Evolutionary conservation across 2,329 filamentous ascomycete species (phyloP), one percentile per base, ranked within the genome.

Genomic region (Claviceps capensis): DNA sequence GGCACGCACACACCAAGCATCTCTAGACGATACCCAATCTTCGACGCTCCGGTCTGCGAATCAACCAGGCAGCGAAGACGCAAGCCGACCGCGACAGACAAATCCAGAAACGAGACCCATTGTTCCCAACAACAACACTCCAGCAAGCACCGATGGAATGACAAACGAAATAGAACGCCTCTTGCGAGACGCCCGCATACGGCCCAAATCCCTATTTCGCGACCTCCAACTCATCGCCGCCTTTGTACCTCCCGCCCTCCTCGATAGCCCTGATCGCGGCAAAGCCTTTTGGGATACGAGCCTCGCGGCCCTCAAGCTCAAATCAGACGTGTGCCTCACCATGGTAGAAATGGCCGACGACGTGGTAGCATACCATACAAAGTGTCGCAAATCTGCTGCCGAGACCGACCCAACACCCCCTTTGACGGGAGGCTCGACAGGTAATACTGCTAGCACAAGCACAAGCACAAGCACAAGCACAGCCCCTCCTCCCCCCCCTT

Each of bases 261-360:
- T 86, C 7, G 82, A 85, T 60, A 76, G 75, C 58, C 77, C 78
- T 0, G 81, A 83, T 42, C 73, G 73, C 2, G 81, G 78, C 49
- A 93, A 89, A 59, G 88, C 90, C 0, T 97, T 97, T 65, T 87
- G 89, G 79, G 88, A 95, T 60, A 85, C 89, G 26, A 88, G 87
- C 0, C 77, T 95, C 5, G 91, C 93, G 0, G 89, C 91, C 2
- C 74, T 96, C n/a, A 81, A 82, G 38, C 76, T 95, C 50, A 97
- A 96, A 66, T 82, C 88, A 58, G 88, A 95, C 57, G 82, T 93
- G 4, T 91, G 88, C 67, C 80, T 83, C 47, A 88, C 86, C 49
- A 95, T 66, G 81, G 83, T 85, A 23, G 79, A 82, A 60, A 79
- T 79, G 59, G 73, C 73, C 4, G 73, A 78, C 57, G 73, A 76